Percentiles rank a stretch among this genome's conserved stretches.
These are phyloP conservation scores for Saccharomycopsis microspora DNA, from an alignment of 805 yeast genomes.

Conservation along the genomic window DNA sequence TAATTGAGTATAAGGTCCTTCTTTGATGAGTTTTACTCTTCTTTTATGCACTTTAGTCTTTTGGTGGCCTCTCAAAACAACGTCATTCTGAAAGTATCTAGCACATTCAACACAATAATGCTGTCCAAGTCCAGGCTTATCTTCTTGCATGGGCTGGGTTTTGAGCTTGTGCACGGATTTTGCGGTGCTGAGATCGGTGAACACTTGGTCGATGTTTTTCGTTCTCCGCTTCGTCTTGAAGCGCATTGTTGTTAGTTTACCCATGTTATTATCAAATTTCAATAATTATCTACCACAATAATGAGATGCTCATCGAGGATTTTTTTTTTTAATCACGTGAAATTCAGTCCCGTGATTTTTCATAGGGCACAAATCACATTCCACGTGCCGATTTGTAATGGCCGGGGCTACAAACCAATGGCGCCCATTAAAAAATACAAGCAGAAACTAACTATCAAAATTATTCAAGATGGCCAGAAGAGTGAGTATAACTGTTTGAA, in stretches of 20 bases:
- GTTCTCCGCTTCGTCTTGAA: slow-evolving; percentile 86
- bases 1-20: slow-evolving; percentile 73
- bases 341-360: neutral
- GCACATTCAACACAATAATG: slow-evolving; percentile 92
- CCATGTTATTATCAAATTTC: slow-evolving; percentile 35
- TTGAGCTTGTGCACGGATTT: slow-evolving; percentile 55
- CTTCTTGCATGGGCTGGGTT: slow-evolving; percentile 82
- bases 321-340: neutral
- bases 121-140: slow-evolving; percentile 90
- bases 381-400: neutral
- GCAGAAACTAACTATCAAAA: neutral
- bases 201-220: slow-evolving; percentile 74
- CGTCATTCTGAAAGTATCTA: slow-evolving; percentile 73
- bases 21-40: slow-evolving; percentile 63
- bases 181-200: slow-evolving; percentile 56
- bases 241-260: slow-evolving; percentile 75
- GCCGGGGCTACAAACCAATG: no score
- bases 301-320: neutral
- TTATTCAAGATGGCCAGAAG: slow-evolving; percentile 74
- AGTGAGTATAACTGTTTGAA: slow-evolving; percentile 19
- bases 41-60: slow-evolving; percentile 78
- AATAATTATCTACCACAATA: no score
- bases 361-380: neutral
- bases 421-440: no score
- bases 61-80: slow-evolving; percentile 60